Base-by-base conservation (phyloP, 169 alveolate genomes). In the Plasmodium ovale region DNA sequence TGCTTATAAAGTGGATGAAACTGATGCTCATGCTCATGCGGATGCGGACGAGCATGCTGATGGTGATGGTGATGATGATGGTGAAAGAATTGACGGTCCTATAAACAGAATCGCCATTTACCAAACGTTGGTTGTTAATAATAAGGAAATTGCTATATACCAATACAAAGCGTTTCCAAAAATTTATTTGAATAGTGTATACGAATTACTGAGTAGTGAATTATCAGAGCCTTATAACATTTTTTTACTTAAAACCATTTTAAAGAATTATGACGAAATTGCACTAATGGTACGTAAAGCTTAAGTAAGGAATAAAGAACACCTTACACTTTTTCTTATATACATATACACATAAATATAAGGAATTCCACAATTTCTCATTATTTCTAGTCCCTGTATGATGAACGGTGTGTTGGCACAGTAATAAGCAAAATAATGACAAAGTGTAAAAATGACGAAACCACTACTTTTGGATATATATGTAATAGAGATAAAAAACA, bases 161-260 rank as follows among this genome's bases (percentile, higher is more conserved):
- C 90, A 82, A 65, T 82, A 49, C 58, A 67, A 67, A 65, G 49
- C 82, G 25, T 82, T 82, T n/a, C 90, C 90, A 21, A 82, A 82
- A 82, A 49, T 49, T 49, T 67, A 51, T 82, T 58, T 82, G 25
- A 67, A 82, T 49, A 82, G 90, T 56, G 82, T 82, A 9, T 82
- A 82, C 58, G 33, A 82, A 35, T 29, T 82, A n/a, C 29, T 82
- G 58, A 70, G 90, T 5, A 65, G 71, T 42, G 90, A 82, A 59
- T 65, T 82, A 39, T 82, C 90, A n/a, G 90, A 82, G 54, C 90
- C 90, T 14, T 82, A 82, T 82, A 82, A 64, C 35, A 65, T 82
- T 39, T 82, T 82, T 33, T 65, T 82, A 47, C 90, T 82, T 67
- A 82, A 82, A 82, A 79, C 90, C n/a, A 67, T 82, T 49, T 65